Conservation (phyloP, 257 asterid species). For the Solanum pimpinellifolium region DNA sequence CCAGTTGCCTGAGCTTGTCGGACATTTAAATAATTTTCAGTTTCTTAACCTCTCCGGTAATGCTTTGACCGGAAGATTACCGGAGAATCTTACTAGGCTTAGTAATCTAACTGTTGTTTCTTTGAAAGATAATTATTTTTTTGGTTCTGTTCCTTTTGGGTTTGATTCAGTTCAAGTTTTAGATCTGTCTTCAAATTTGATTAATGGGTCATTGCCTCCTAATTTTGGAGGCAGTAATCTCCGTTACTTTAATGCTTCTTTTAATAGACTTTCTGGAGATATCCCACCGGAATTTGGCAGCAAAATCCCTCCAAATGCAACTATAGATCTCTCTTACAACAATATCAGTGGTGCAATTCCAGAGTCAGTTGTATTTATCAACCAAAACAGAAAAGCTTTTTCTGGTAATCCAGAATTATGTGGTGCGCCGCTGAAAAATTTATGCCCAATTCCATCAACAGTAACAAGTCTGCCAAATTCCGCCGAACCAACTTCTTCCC, state of each 20-base stretch:
- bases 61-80: constrained; percentile 60
- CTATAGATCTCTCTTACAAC: constrained; percentile 64
- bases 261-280: constrained; percentile 60
- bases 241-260: constrained; percentile 48
- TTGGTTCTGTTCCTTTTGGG: constrained; percentile 49
- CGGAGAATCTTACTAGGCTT: constrained; percentile 28
- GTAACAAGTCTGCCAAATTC: constrained; percentile 30
- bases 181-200: constrained; percentile 85
- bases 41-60: constrained; percentile 71
- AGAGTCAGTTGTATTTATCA: constrained; percentile 22
- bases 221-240: constrained; percentile 48
- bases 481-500: constrained; percentile 51
- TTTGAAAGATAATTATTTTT: constrained; percentile 62
- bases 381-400: constrained; percentile 31
- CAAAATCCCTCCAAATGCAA: constrained; percentile 37
- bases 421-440: constrained; percentile 41
- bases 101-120: constrained; percentile 37
- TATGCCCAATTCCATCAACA: constrained; percentile 56
- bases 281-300: constrained; percentile 46
- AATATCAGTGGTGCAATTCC: constrained; percentile 63
- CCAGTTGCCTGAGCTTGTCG: constrained; percentile 41
- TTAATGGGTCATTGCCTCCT: constrained; percentile 58
- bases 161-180: constrained; percentile 35
- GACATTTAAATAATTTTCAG: constrained; percentile 29
- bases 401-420: constrained; percentile 59